Conservation (phyloP, 2,329 filamentous ascomycete species). For the Penicillium verrucosum region DNA sequence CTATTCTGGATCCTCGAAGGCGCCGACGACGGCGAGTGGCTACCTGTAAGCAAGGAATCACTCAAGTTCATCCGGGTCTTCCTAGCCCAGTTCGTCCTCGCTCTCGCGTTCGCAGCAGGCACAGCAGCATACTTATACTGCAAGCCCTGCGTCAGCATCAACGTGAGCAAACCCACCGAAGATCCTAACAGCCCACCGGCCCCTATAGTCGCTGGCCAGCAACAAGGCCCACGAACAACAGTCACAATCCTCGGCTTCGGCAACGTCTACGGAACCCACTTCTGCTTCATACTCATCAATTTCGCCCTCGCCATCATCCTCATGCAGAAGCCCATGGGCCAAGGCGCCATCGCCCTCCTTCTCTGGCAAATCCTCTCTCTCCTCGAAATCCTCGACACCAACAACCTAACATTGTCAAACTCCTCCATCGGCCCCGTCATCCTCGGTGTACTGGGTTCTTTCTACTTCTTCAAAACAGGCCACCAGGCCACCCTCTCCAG, state of each 20-base stretch:
- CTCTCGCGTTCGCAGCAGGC: slow-evolving; percentile 76
- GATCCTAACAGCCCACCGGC: slow-evolving; percentile 42
- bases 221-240: slow-evolving; percentile 36
- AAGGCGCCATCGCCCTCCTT: slow-evolving; percentile 75
- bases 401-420: slow-evolving; percentile 57
- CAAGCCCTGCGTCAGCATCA: slow-evolving; percentile 76
- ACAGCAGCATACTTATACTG: slow-evolving; percentile 82
- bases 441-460: slow-evolving; percentile 83
- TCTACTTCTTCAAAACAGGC: slow-evolving; percentile 96
- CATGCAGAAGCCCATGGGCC: slow-evolving; percentile 91
- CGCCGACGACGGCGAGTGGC: slow-evolving; percentile 78
- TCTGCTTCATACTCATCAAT: slow-evolving; percentile 77
- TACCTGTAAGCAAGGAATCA: slow-evolving; percentile 58
- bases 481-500: slow-evolving; percentile 84
- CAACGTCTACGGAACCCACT: slow-evolving; percentile 88
- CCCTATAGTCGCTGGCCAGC: slow-evolving; percentile 26
- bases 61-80: slow-evolving; percentile 74
- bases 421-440: slow-evolving; percentile 75
- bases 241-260: slow-evolving; percentile 86
- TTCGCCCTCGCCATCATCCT: slow-evolving; percentile 73
- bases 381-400: slow-evolving; percentile 62
- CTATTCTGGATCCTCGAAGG: slow-evolving; percentile 86
- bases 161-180: slow-evolving; percentile 48
- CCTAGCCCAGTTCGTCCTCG: slow-evolving; percentile 76
- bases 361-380: slow-evolving; percentile 84